phyloP scores from a whole-genome alignment of 106 monocot species.

The Hemerocallis citrina region DNA sequence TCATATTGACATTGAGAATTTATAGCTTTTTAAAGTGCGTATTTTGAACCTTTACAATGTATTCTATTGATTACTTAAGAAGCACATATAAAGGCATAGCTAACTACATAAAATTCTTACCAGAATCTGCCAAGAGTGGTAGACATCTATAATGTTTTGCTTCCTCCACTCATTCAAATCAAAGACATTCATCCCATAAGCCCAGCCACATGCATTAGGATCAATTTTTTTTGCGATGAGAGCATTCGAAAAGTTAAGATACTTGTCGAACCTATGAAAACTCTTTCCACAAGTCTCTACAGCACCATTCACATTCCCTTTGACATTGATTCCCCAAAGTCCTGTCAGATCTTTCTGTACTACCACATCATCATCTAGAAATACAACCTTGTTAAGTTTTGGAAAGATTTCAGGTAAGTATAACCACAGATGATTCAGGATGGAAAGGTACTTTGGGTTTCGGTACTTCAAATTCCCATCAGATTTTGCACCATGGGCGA shows the following conservation, averaged over 20 bases:
- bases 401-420: conserved; percentile 77
- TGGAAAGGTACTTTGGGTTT: conserved; percentile 28
- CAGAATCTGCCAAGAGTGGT: conserved; percentile 74
- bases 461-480: conserved; percentile 11
- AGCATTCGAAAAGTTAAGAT: conserved; percentile 77
- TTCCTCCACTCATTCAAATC: conserved; percentile 72
- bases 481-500: conserved; percentile 7
- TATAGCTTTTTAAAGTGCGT: no score
- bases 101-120: conserved; percentile 40
- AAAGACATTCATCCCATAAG: conserved; percentile 84
- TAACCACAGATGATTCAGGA: conserved; percentile 70
- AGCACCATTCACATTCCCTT: conserved; percentile 75
- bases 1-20: no score
- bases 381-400: conserved; percentile 60
- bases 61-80: neutral
- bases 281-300: conserved; percentile 68
- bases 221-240: conserved; percentile 60
- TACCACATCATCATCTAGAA: conserved; percentile 76
- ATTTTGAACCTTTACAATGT: no score
- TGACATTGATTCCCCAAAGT: conserved; percentile 55
- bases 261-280: conserved; percentile 65
- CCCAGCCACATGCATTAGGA: conserved; percentile 82
- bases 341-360: conserved; percentile 60
- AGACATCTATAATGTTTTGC: conserved; percentile 54
- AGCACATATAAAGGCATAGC: no score